Evolutionary conservation across 2,329 filamentous ascomycete genomes (phyloP).

Genomic region (Epicoccum nigrum): DNA sequence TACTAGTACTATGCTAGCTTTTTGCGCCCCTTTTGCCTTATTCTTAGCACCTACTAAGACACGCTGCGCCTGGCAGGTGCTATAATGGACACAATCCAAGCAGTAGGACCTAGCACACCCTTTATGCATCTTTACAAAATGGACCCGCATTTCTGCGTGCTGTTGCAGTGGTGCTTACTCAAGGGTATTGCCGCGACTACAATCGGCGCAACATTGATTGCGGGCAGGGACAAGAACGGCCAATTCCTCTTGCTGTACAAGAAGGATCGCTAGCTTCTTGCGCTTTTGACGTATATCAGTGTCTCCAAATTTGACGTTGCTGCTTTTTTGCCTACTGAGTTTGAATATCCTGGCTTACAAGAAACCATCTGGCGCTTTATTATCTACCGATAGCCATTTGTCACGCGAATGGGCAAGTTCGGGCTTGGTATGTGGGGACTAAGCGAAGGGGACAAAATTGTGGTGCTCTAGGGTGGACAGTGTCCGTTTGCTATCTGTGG

Average conservation of each 20-base stretch:
- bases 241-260: neutral
- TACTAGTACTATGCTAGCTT: slow-evolving; percentile 8
- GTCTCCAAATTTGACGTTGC: no score
- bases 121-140: neutral
- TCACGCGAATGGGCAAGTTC: slow-evolving; percentile 15
- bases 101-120: neutral
- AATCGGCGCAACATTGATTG: slow-evolving; percentile 18
- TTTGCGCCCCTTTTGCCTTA: neutral
- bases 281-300: neutral
- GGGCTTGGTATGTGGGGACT: slow-evolving; percentile 18
- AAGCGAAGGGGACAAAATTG: slow-evolving; percentile 19
- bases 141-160: neutral
- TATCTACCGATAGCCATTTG: slow-evolving; percentile 19
- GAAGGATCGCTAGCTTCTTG: neutral
- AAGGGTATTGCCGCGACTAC: neutral
- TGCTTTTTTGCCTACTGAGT: no score
- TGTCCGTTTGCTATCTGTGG: slow-evolving; percentile 19
- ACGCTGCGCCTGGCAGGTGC: slow-evolving; percentile 14
- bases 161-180: slow-evolving; percentile 14
- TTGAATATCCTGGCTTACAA: neutral
- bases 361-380: slow-evolving; percentile 15
- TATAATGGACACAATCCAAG: slow-evolving; percentile 7
- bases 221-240: slow-evolving; percentile 4
- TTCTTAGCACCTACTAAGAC: neutral
- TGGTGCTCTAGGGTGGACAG: slow-evolving; percentile 26